Conservation (phyloP, 345 rosid species). For the Gossypium mustelinum region DNA sequence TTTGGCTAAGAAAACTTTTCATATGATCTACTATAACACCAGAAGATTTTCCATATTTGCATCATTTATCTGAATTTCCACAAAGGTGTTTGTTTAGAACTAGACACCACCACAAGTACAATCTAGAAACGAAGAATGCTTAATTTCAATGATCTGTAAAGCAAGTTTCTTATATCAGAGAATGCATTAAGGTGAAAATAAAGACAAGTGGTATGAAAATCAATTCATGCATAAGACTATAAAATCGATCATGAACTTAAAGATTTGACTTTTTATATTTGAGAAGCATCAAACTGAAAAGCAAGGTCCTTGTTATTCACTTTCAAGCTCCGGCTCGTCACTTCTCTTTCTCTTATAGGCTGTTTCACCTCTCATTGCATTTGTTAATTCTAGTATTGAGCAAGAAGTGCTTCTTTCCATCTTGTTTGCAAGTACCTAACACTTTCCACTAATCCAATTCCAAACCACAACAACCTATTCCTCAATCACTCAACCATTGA, state of each 20-base stretch:
- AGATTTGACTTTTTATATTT: not conserved
- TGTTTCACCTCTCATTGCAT: slow-evolving; percentile 56
- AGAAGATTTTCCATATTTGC: not conserved
- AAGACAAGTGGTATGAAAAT: not conserved
- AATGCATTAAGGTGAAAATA: not conserved
- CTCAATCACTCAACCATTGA: slow-evolving; percentile 70
- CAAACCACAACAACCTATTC: slow-evolving; percentile 46
- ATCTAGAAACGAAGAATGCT: not conserved
- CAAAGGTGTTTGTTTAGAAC: not conserved
- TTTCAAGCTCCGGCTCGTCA: slow-evolving; percentile 34
- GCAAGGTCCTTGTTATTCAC: slow-evolving; percentile 24
- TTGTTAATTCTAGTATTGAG: slow-evolving; percentile 57
- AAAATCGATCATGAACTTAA: not conserved
- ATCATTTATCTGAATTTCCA: not conserved
- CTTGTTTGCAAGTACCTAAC: slow-evolving; percentile 58
- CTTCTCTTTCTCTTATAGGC: slow-evolving; percentile 22
- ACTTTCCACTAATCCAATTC: slow-evolving; percentile 44
- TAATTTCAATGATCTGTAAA: not conserved
- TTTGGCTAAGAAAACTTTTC: not conserved
- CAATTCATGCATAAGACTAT: not conserved
- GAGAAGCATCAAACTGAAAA: not conserved
- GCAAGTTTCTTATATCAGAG: not conserved
- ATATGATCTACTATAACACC: not conserved
- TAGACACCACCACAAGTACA: not conserved
- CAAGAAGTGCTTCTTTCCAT: slow-evolving; percentile 69